Evolutionary conservation across 202 grass and related monocot species (phyloP), one percentile per base, ranked within the genome.

Genomic region (Schoenoplectus tabernaemontani): DNA sequence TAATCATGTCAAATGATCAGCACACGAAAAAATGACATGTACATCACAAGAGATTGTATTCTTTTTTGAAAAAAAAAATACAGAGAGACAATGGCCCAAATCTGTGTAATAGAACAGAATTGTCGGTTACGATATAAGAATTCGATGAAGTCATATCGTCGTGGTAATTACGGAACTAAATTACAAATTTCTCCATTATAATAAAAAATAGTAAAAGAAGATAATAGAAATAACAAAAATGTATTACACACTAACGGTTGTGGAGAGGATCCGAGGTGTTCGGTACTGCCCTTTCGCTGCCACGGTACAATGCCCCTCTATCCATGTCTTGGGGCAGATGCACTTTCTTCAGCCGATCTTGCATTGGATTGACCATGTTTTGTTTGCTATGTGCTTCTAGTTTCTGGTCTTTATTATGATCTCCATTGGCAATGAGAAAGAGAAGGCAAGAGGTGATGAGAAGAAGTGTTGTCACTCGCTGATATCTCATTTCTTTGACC

Each of bases 231-330:
- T n/a, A n/a, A n/a, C n/a, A 33, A 34, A 64, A 2, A 9, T 43
- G 9, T 51, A 56, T 41, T 56, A 78, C 9, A 34, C 51, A 42
- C 89, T 88, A 92, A 42, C 93, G 93, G 59, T 96, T 92, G 86
- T 96, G 93, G 24, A 92, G 90, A 50, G 93, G 93, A 75, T 92
- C 93, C 4, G 93, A 90, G 36, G 86, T 85, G 79, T 90, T 96
- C 59, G 93, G 93, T 71, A 90, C 93, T 59, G 85, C 59, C 58
- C 87, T 77, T 81, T 88, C 87, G 78, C 87, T 96, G 81, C 85
- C 43, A n/a, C 87, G 30, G 85, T 89, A 72, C 26, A 91, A 68
- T 58, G 76, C 89, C 4, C 86, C 92, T 75, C 80, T 65, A 41
- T 85, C 72, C 83, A 86, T 81, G 81, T 84, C 78, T 60, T 79